Evolutionary conservation across 2,329 filamentous ascomycete species (phyloP), one percentile per base, ranked within the genome.

Genomic region (Sarocladium brachiariae): DNA sequence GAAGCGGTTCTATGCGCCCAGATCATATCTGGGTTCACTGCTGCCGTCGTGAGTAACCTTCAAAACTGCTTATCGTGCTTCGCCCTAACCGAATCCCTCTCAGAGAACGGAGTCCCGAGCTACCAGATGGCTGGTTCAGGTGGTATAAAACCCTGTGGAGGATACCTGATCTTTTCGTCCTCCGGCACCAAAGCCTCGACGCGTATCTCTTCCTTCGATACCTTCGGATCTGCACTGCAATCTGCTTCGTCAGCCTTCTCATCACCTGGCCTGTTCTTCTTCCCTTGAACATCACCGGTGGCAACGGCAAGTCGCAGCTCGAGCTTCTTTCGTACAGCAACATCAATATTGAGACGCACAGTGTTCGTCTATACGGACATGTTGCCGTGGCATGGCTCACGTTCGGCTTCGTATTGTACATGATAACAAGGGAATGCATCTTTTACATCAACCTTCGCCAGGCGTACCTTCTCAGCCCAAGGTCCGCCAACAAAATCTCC

Each of bases 381-480:
- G 79, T 80, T 14, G 74, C 86, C 37, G 74, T 92, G 27, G 87
- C 85, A 0, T 95, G 87, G 78, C 68, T 89, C 49, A 96, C 90
- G 63, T 89, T 95, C 59, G 72, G 80, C 51, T 96, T 96, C 64
- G 77, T 97, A 52, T 83, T 96, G 66, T 92, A 89, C 68, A 87
- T 89, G 61, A 82, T 99, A 50, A 89, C 89, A 25, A 82, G 92
- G 54, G 93, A 99, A 67, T 84, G 84, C 63, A 85, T 97, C 59
- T 97, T 85, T 76, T 95, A 90, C 67, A 88, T 96, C 71, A 95
- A 95, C 60, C 71, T 97, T 49, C 87, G 92, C 55, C 93, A 97
- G 69, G 92, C 92, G 1, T 97, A 95, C 71, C 80, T 91, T 14
- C 75, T 95, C 52, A 88, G 89, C 2, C 89, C 87, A 1, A 74